A percentile compares a stretch with the other conserved stretches of the same genome.
Conservation (phyloP, 805 yeast genomes). For the Yamadazyma laniorum region DNA sequence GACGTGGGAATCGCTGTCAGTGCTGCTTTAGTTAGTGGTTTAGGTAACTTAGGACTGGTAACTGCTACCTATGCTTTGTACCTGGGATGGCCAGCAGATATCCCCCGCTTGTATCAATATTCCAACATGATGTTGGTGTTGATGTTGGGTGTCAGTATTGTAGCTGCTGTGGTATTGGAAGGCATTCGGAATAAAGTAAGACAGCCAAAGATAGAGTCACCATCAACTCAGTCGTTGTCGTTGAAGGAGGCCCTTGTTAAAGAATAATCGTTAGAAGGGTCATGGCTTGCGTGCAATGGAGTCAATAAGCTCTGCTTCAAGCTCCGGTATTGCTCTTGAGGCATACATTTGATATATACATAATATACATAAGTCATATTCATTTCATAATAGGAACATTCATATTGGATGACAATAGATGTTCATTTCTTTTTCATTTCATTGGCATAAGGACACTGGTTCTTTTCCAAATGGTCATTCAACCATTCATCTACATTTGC, state of each 20-base stretch:
- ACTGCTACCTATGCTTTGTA: slow-evolving; percentile 83
- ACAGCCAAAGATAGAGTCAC: too few species aligned
- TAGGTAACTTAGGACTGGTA: slow-evolving; percentile 85
- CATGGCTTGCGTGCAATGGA: too few species aligned
- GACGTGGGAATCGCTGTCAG: slow-evolving; percentile 84
- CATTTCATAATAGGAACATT: slow-evolving; percentile 7
- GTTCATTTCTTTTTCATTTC: slow-evolving; percentile 11
- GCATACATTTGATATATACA: neutral
- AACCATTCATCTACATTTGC: slow-evolving; percentile 79
- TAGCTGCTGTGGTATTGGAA: slow-evolving; percentile 39
- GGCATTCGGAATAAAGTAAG: slow-evolving; percentile 31
- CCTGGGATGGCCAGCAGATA: slow-evolving; percentile 84
- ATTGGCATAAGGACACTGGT: slow-evolving; percentile 30
- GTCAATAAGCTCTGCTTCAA: too few species aligned
- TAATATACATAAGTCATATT: slow-evolving; percentile 4
- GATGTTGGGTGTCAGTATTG: slow-evolving; percentile 70
- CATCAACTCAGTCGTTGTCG: too few species aligned
- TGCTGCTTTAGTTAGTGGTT: slow-evolving; percentile 79
- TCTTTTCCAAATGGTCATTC: slow-evolving; percentile 61
- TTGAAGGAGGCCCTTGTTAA: too few species aligned
- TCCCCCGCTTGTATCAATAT: slow-evolving; percentile 54
- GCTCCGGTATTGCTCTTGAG: too few species aligned
- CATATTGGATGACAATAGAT: too few species aligned
- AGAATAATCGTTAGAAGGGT: too few species aligned
- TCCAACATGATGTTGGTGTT: slow-evolving; percentile 83